phyloP scores from a whole-genome alignment of 345 rosid genomes.

The Eucalyptus pauciflora region DNA sequence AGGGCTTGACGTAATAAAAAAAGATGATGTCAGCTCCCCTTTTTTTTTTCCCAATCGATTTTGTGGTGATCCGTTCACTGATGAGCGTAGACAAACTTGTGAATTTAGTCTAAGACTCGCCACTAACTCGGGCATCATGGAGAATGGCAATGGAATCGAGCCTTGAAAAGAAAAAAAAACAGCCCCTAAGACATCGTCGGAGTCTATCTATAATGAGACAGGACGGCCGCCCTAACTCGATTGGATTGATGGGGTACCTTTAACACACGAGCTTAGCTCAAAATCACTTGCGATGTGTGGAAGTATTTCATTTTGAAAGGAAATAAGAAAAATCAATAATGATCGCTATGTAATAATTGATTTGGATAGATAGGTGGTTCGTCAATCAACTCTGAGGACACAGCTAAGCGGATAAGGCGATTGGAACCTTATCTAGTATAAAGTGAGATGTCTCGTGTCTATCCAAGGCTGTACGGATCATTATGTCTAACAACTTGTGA shows the following conservation, averaged over 20 bases:
- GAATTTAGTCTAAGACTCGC: background rate
- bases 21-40: background rate
- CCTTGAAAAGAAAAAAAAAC: background rate
- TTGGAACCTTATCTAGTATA: background rate
- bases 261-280: background rate
- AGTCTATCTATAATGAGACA: fast-evolving
- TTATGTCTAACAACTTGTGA: background rate
- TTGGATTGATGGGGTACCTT: background rate
- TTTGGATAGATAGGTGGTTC: background rate
- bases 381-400: background rate
- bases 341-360: background rate
- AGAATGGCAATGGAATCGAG: background rate
- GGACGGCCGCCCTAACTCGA: fast-evolving
- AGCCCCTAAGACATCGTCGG: fast-evolving
- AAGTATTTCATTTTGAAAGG: background rate
- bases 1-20: background rate
- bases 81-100: background rate
- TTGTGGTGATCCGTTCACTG: background rate
- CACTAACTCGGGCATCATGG: background rate
- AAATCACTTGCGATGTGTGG: fast-evolving
- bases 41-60: background rate
- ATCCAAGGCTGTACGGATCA: fast-evolving
- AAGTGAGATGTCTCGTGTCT: background rate
- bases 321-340: background rate
- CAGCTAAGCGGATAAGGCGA: fast-evolving